These are phyloP conservation scores for Plectosphaerella plurivora DNA, from an alignment of 2,329 filamentous ascomycete species.

Conservation along the genomic window DNA sequence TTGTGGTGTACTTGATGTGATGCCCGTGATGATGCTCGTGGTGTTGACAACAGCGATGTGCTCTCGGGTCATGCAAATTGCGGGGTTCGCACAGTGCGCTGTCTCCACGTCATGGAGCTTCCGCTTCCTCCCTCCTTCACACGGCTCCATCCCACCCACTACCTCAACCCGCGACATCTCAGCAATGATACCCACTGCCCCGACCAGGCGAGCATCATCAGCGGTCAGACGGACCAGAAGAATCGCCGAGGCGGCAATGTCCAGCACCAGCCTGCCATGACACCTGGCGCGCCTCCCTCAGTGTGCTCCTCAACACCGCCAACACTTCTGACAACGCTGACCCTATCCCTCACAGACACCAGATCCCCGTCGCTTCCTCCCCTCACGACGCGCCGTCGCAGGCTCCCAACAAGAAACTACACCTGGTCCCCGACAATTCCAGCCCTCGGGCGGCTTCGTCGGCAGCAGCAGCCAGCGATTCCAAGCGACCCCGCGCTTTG, in stretches of 20 bases:
- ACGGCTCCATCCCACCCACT: too few relatives aligned
- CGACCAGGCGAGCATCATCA: too few relatives aligned
- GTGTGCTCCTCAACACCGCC: background rate
- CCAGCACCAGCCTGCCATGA: background rate
- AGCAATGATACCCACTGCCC: too few relatives aligned
- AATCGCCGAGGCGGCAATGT: background rate
- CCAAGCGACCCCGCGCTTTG: slow-evolving; percentile 33
- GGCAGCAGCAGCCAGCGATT: slow-evolving; percentile 20
- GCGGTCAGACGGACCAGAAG: too few relatives aligned
- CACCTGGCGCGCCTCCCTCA: slow-evolving; percentile 1
- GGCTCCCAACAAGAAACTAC: slow-evolving; percentile 25
- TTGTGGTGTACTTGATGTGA: too few relatives aligned
- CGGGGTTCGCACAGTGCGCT: too few relatives aligned
- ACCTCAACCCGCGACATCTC: too few relatives aligned
- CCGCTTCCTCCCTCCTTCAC: too few relatives aligned
- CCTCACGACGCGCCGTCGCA: slow-evolving; percentile 26
- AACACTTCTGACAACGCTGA: background rate
- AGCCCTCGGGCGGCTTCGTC: background rate
- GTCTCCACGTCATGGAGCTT: too few relatives aligned
- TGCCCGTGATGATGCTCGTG: too few relatives aligned
- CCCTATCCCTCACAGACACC: slow-evolving; percentile 24
- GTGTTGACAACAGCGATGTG: too few relatives aligned
- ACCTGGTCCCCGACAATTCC: slow-evolving; percentile 12
- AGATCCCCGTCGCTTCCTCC: slow-evolving; percentile 32
- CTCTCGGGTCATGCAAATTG: too few relatives aligned